phyloP scores from a whole-genome alignment of 2,329 filamentous ascomycete genomes.

The Rutstroemia sp. region DNA sequence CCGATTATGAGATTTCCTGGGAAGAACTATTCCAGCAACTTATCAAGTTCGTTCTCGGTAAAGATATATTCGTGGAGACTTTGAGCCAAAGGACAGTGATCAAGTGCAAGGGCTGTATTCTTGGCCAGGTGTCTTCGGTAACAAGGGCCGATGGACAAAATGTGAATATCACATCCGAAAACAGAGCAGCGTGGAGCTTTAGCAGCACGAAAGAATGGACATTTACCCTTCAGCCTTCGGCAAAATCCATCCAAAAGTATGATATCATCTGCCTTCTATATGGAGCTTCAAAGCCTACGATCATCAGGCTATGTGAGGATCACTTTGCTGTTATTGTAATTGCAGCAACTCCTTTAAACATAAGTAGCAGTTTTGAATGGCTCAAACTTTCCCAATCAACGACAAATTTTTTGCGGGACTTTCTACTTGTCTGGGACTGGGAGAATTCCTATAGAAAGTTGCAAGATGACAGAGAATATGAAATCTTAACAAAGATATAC shows the following conservation, averaged over 20 bases:
- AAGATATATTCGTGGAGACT: accelerated
- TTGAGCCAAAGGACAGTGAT: neutral
- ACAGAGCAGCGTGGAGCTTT: accelerated
- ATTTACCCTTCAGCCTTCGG: neutral
- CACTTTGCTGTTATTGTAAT: neutral
- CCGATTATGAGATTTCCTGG: neutral
- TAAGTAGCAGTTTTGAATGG: accelerated
- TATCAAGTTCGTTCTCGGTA: neutral
- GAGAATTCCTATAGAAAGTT: neutral
- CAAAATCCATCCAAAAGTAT: accelerated
- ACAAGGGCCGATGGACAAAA: neutral
- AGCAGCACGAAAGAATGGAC: neutral
- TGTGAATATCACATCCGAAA: accelerated
- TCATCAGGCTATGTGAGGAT: neutral
- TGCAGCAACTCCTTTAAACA: neutral
- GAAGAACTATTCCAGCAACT: neutral
- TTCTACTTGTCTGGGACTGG: neutral
- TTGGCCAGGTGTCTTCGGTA: neutral
- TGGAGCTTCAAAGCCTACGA: neutral
- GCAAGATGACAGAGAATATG: too few relatives aligned
- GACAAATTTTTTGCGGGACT: accelerated
- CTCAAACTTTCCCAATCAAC: neutral
- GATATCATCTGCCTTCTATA: neutral
- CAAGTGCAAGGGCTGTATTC: neutral
- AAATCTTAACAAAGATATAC: too few relatives aligned